Evolutionary conservation across 495 filamentous ascomycete species (phyloP), one percentile per base, ranked within the genome.

Genomic region (Penicillium soppii): DNA sequence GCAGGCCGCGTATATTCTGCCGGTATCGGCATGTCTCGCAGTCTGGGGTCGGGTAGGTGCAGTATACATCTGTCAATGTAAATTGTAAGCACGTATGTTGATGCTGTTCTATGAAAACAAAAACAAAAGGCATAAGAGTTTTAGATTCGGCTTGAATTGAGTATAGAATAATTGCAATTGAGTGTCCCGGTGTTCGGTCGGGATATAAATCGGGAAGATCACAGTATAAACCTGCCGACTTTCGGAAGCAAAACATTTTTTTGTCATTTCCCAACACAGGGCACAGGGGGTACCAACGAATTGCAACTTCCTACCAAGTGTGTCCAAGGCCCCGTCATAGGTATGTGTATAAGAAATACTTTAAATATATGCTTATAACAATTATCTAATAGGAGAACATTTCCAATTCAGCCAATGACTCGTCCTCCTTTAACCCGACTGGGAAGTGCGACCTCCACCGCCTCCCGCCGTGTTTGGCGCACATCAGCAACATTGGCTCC

Each of bases 401-500:
- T 47, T 47, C 19, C 44, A 47, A 37, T 15, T 37, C 52, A 65
- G 54, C 53, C 53, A 65, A 63, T 65, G 59, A 48, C 55, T 51
- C 53, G 54, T 56, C 57, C 58, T 68, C 67, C 65, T 56, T 71
- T 70, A 51, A 67, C 52, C 67, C 71, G 68, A 67, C 61, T 69
- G 59, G 61, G 58, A 62, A 59, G 56, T 52, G 45, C 47, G 47
- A 49, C 54, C 62, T 63, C 70, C 70, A 71, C 70, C 68, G 70
- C 67, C 66, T 66, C 59, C 62, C 66, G 57, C 58, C 41, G 54
- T 57, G 65, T 68, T 55, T 56, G 53, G 57, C 69, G 68, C 68
- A 69, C 69, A 68, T 69, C 70, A 56, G 66, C 63, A 65, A 66
- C 60, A 49, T 54, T 71, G 69, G 69, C 67, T 65, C 70, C 70